Conservation (phyloP, 441 rosid species). For the Sinapis alba region DNA sequence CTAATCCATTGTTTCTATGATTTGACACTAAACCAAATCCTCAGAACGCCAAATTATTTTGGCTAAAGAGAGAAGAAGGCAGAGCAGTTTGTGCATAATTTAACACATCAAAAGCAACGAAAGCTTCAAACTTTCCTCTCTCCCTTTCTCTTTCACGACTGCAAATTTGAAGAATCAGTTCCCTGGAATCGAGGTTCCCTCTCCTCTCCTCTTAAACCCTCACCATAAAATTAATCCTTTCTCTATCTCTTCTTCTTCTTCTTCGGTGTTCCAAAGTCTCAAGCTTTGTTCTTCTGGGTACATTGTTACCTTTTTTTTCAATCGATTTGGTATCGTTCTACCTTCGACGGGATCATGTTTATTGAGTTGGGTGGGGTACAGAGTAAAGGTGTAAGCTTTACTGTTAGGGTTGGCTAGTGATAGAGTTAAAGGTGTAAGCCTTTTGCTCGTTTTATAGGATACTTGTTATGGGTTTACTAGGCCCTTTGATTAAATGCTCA, state of each 20-base stretch:
- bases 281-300: slow-evolving; percentile 6
- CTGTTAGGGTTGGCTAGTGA: slow-evolving; percentile 28
- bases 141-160: slow-evolving; percentile 35
- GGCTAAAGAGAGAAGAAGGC: background rate
- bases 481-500: slow-evolving; percentile 1
- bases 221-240: slow-evolving; percentile 18
- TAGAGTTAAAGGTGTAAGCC: slow-evolving; percentile 10
- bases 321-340: background rate
- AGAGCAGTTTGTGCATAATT: slow-evolving; percentile 4
- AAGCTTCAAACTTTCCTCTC: slow-evolving; percentile 41
- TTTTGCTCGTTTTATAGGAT: slow-evolving; percentile 12
- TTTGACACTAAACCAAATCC: slow-evolving; percentile 1
- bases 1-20: slow-evolving; percentile 6
- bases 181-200: slow-evolving; percentile 36
- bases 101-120: slow-evolving; percentile 36
- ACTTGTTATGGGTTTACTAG: background rate
- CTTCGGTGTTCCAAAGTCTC: slow-evolving; percentile 6
- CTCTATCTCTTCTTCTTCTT: slow-evolving; percentile 15
- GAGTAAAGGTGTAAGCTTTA: background rate
- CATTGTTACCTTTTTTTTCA: background rate
- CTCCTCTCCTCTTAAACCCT: slow-evolving; percentile 14
- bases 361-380: background rate
- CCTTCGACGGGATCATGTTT: background rate
- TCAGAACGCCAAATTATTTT: background rate
- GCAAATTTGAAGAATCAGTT: slow-evolving; percentile 27